Evolutionary conservation across 495 filamentous ascomycete genomes (phyloP), one percentile per base, ranked within the genome.

Genomic region (Cenococcum geophilum): DNA sequence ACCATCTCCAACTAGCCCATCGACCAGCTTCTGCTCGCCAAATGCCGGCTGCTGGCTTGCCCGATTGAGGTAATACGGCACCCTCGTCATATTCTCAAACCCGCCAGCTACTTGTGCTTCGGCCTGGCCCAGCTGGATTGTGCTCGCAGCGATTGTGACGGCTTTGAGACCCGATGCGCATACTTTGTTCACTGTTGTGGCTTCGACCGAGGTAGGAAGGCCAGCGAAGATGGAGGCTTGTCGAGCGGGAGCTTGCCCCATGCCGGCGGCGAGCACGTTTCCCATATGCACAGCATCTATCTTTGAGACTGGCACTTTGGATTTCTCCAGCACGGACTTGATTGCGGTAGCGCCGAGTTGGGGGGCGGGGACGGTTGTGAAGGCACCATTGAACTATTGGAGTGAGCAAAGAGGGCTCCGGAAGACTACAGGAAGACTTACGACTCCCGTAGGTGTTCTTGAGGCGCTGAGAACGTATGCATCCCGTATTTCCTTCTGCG

Each of bases 281-380:
- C 93, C 93, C 88, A 97, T 95, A 76, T 97, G 97, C 1, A 96
- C 87, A 80, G 93, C 86, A 34, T 84, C 86, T 66, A 97, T 87
- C 69, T 86, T 84, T 27, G 84, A 81, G 20, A 83, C 70, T 5
- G 92, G 91, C 22, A 97, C 77, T 43, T 82, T 82, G 21, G 91
- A 93, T 68, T 92, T 95, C 65, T 82, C 78, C 48, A 98, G 72
- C 47, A 92, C 93, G 21, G 90, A 86, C 70, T 89, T 91, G 76
- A 98, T 96, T 64, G 90, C 93, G 23, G 85, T 82, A 20, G 91
- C 86, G 59, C 89, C 93, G 49, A 97, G 88, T 70, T 86, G 78
- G 27, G 92, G 86, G 12, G 90, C 92, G n/a, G 89, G 77, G 40
- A 96, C 84, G 18, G 82, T 87, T 21, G 84, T 79, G 71, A 91